These are phyloP conservation scores for Myriosclerotinia scirpicola DNA, from an alignment of 2,329 filamentous ascomycete species.

Conservation along the genomic window DNA sequence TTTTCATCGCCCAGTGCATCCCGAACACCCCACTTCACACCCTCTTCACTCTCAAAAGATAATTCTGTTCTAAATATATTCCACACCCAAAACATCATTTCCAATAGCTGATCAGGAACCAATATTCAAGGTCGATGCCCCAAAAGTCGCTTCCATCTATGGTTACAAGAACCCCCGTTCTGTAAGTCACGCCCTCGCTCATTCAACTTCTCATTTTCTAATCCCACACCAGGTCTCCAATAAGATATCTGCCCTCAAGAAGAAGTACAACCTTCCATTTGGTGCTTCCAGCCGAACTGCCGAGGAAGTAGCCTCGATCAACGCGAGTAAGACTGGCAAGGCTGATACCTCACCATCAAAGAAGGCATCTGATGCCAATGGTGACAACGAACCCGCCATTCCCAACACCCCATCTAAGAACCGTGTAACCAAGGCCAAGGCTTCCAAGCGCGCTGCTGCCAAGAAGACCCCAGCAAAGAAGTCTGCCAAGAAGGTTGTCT, in stretches of 20 bases:
- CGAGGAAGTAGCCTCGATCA: constrained; percentile 2
- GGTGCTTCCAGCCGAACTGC: constrained; percentile 9
- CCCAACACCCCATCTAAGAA: constrained; percentile 24
- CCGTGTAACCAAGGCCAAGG: constrained; percentile 23
- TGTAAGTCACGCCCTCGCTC: constrained; percentile 18
- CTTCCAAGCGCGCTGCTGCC: constrained; percentile 17
- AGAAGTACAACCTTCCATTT: constrained; percentile 34
- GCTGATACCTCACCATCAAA: constrained; percentile 1
- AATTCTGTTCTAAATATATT: constrained; percentile 1
- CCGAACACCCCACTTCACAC: neutral
- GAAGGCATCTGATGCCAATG: constrained; percentile 18
- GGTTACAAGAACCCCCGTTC: constrained; percentile 33
- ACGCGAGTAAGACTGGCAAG: neutral
- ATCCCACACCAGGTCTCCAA: constrained; percentile 25
- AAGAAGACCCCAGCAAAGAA: constrained; percentile 29
- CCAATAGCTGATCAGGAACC: constrained; percentile 12
- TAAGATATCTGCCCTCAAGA: constrained; percentile 33
- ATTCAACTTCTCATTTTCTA: neutral
- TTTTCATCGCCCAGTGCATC: neutral
- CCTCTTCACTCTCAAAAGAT: neutral
- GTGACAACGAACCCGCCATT: constrained; percentile 20
- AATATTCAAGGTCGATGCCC: constrained; percentile 30
- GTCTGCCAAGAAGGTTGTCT: constrained; percentile 15
- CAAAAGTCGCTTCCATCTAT: constrained; percentile 29
- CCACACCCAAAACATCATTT: neutral